Base-by-base conservation (phyloP, 2,329 filamentous ascomycete genomes). In the Rutstroemia sp. region DNA sequence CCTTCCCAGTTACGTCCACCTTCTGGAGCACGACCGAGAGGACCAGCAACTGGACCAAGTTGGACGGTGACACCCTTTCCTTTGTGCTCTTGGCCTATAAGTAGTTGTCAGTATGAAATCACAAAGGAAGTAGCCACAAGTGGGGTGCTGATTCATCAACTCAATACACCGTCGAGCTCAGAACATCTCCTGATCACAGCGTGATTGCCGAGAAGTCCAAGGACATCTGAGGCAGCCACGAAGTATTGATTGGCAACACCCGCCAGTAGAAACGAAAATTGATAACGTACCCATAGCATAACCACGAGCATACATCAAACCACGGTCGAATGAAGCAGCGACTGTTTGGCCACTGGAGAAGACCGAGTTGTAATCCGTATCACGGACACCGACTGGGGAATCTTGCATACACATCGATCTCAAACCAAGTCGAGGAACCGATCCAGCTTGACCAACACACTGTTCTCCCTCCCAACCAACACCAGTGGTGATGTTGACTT, bases 401-500 rank as follows among this genome's bases (percentile, higher is more conserved):
- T 69, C 54, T 58, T 72, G 67, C 63, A 70, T 63, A 54, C 68
- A 70, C 23, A 70, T 46, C 25, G 65, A 63, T 45, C 65, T 54
- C n/a, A 70, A 59, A 4, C 67, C 67, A n/a, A 69, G 60, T n/a
- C 68, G 59, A 34, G 68, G 68, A 56, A 70, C 62, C 1, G 58
- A 57, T 25, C 61, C 60, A 16, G 60, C 61, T 25, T 69, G 61
- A 25, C 68, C 68, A 16, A 69, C 65, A 56, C 67, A 69, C 53
- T 65, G 63, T 48, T 66, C 63, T n/a, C 60, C 59, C 48, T 62
- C 36, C 60, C 61, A 62, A 38, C 64, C 65, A 27, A 86, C 84
- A 70, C 92, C 92, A 0, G 92, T 96, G 2, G 92, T 97, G 61
- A 99, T 71, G 71, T 97, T 97, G 72, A 97, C 90, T 73, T 92